Base-by-base conservation (phyloP, 106 monocot genomes). In the Dendrobium huoshanense region DNA sequence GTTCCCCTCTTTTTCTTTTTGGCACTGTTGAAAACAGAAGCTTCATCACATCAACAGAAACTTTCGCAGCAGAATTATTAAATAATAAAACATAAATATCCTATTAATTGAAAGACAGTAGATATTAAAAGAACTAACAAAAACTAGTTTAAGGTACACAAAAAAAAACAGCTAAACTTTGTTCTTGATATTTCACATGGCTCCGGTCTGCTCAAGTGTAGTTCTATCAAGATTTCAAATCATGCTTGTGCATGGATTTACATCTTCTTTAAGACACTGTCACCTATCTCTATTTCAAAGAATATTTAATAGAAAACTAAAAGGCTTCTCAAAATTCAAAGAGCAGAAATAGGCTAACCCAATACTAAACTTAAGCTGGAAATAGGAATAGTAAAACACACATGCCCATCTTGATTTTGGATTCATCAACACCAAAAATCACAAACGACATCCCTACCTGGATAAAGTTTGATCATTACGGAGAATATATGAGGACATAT, bases 1-100 rank as follows among this genome's bases (percentile, higher is more conserved):
- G 89, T 65, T 78, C 85, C 93, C 77, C 95, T 89, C 77, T 93
- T 99, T 88, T 99, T 99, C 93, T 95, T 99, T 87, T 95, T 99
- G 11, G 87, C 81, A 82, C 83, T 89, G 81, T 79, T 79, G 13
- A 65, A 58, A 67, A 13, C 27, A 18, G 7, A 25, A 76, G 15
- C 11, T 22, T 49, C 45, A 27, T 27, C 51, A 51, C 41, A 76
- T 24, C 15, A 24, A 29, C 27, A 56, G 8, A 79, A 79, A 40
- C 10, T 78, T 70, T 11, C 4, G 9, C 11, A 48, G 18, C 25
- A 64, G 19, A 55, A 43, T 11, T 48, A 72, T 20, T 42, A 41
- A 74, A 74, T 17, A 74, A 29, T n/a, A 74, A 8, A 8, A 74
- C 4, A 19, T 16, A 42, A 20, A 74, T 74, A 74, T 74, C 43